Evolutionary conservation across 1,284 basidiomycete genomes (phyloP), one percentile per base, ranked within the genome.

Genomic region (Tetrapyrgos nigripes): DNA sequence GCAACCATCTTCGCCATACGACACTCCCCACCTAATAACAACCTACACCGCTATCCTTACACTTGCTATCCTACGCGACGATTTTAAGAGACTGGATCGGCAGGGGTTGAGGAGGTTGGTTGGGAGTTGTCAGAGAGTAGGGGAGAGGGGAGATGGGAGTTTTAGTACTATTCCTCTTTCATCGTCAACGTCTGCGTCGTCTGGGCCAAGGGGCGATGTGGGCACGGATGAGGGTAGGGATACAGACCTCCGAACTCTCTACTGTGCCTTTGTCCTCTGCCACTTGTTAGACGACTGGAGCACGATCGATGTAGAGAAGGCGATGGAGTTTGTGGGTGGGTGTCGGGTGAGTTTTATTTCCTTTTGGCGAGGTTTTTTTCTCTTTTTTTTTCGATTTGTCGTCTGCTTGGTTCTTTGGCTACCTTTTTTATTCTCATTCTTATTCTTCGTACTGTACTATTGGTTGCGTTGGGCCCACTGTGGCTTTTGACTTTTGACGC

Each of bases 11-110:
- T n/a, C n/a, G n/a, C n/a, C n/a, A n/a, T n/a, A n/a, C 63, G 85
- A 92, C 61, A 81, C 84, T 4, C 89, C 92, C 0, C 92, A 97
- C 71, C 78, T 97, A n/a, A 94, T 96, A 58, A 93, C 94, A 83
- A 95, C 95, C 8, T 97, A 97, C 69, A 93, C 94, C 1, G 93
- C 94, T 0, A 71, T 97, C 3, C 76, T 96, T 1, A 83, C 85
- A 0, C 86, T 97, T 3, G 86, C 91, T 0, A 89, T 97, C 60
- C 81, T 97, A 6, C 82, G 90, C n/a, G 93, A 95, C 65, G 87
- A 93, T 63, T 88, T 94, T 63, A 73, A 81, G 45, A 75, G 76
- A 49, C 77, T 97, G 19, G 84, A 97, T 67, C 79, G 86, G 46
- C 40, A 72, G 2, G 91, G 88, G 0, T 73, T 97, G 19, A 62